These are phyloP conservation scores for Boletus albobrunnescens DNA, from an alignment of 1,284 basidiomycete genomes.

Conservation along the genomic window DNA sequence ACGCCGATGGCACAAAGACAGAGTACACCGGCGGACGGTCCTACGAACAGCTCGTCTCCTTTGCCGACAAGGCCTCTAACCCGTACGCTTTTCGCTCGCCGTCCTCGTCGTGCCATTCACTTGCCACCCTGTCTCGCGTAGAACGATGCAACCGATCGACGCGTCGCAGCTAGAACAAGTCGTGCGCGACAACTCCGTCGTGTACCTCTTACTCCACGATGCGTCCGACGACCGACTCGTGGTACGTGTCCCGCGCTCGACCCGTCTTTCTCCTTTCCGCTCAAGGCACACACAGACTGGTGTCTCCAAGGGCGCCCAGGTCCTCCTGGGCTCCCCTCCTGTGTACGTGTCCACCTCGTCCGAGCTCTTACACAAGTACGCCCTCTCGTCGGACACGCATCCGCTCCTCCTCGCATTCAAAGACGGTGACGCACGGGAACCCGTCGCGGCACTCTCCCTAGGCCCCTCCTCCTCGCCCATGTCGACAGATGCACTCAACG, in stretches of 20 bases:
- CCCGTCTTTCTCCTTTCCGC: too few species aligned
- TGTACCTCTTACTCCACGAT: slow-evolving; percentile 74
- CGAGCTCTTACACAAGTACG: slow-evolving; percentile 50
- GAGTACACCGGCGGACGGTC: slow-evolving; percentile 72
- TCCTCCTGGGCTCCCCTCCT: slow-evolving; percentile 67
- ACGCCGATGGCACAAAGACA: slow-evolving; percentile 46
- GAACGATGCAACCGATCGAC: slow-evolving; percentile 44
- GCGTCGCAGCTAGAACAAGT: slow-evolving; percentile 51
- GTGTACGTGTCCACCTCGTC: slow-evolving; percentile 54
- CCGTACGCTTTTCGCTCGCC: slow-evolving; percentile 42
- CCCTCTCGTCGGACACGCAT: slow-evolving; percentile 37
- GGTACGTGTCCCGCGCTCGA: slow-evolving; percentile 42
- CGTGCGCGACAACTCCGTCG: slow-evolving; percentile 54
- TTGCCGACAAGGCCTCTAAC: slow-evolving; percentile 65
- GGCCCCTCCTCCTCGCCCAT: slow-evolving; percentile 1
- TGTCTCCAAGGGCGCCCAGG: slow-evolving; percentile 46
- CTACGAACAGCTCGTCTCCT: slow-evolving; percentile 64
- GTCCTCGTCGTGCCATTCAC: slow-evolving; percentile 3
- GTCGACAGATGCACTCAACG: slow-evolving; percentile 28
- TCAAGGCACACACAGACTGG: slow-evolving; percentile 15
- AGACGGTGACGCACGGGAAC: slow-evolving; percentile 49
- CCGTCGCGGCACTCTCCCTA: slow-evolving; percentile 35
- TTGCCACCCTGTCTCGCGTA: slow-evolving; percentile 8
- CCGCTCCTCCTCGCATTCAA: slow-evolving; percentile 74
- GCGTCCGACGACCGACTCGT: slow-evolving; percentile 39